Evolutionary conservation across 2,329 filamentous ascomycete species (phyloP), one percentile per base, ranked within the genome.

Genomic region (Colletotrichum scovillei): DNA sequence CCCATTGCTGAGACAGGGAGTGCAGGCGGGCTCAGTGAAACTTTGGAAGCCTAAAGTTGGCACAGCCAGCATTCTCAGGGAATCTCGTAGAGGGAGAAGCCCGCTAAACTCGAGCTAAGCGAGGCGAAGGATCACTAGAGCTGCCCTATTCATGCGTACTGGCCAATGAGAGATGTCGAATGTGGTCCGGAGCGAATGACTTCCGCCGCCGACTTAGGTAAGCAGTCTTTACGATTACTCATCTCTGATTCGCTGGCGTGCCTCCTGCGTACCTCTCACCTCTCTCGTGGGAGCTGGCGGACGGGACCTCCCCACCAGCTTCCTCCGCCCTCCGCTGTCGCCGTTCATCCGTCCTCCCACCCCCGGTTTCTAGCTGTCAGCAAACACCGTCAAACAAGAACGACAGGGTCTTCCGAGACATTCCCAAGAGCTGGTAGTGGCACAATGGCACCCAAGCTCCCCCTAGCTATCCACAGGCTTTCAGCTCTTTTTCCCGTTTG

Each of bases 321-420:
- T 14, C 22, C 63, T 19, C 38, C 38, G 38, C 38, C 16, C 38
- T 42, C 38, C 38, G 16, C 38, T 19, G 38, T 42, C 38, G 38
- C 38, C 16, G 38, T 42, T 42, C 38, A 42, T 42, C 38, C 38
- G 38, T 42, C 42, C 19, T n/a, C 4, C 9, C 22, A n/a, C 24
- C 26, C 60, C 26, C 5, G 22, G 19, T 49, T 49, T 49, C 26
- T 5, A 7, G 14, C 19, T 22, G 9, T 63, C 26, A 19, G 7
- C 28, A 19, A 53, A 19, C n/a, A 32, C 56, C 35, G 22, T 35
- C 26, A 35, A 69, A 46, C 49, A 49, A 56, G 19, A 49, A 49
- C 35, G 26, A 57, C 69, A 69, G 58, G 57, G 63, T 53, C 49
- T 42, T 68, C 69, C 64, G 64, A 72, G 57, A 72, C 69, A 63